Evolutionary conservation across 2,329 filamentous ascomycete species (phyloP).

Genomic region (Parafenestella ontariensis): DNA sequence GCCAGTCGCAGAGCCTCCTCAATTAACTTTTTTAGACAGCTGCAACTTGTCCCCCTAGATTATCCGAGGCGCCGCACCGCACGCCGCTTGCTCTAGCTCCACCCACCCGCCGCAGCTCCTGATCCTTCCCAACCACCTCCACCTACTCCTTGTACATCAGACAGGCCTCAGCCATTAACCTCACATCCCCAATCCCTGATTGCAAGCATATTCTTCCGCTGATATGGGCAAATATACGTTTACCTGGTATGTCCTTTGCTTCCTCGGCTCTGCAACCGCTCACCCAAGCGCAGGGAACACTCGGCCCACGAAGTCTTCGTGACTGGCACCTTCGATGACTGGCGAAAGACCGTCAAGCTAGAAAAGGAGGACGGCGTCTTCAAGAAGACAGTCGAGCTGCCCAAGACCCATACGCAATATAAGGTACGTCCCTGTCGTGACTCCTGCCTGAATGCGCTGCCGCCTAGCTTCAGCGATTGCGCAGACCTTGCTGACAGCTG

Average conservation of each 20-base stretch:
- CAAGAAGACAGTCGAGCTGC: conserved; percentile 79
- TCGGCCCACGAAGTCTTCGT: conserved; percentile 87
- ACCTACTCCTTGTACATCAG: conserved; percentile 27
- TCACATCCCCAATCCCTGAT: conserved; percentile 19
- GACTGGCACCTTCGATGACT: conserved; percentile 94
- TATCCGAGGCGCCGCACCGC: conserved; percentile 33
- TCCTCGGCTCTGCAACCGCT: conserved; percentile 20
- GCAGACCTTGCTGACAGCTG: conserved; percentile 25
- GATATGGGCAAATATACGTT: conserved; percentile 73
- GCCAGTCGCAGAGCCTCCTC: conserved; percentile 21
- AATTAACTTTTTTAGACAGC: conserved; percentile 4
- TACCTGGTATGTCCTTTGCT: conserved; percentile 66
- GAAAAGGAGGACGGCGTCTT: conserved; percentile 75
- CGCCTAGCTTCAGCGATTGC: conserved; percentile 5
- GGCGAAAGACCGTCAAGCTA: conserved; percentile 85
- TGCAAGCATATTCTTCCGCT: conserved; percentile 25
- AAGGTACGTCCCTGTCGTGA: conserved; percentile 70
- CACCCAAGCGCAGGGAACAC: conserved; percentile 70
- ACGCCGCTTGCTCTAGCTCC: conserved; percentile 30
- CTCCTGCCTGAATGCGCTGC: conserved; percentile 4
- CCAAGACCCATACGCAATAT: conserved; percentile 81
- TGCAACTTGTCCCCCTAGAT: conserved; percentile 27
- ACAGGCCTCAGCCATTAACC: conserved; percentile 37
- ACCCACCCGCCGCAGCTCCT: conserved; percentile 30
- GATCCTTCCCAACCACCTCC: conserved; percentile 33